These are phyloP conservation scores for Sarocladium strictum DNA, from an alignment of 2,329 filamentous ascomycete species.

Conservation along the genomic window DNA sequence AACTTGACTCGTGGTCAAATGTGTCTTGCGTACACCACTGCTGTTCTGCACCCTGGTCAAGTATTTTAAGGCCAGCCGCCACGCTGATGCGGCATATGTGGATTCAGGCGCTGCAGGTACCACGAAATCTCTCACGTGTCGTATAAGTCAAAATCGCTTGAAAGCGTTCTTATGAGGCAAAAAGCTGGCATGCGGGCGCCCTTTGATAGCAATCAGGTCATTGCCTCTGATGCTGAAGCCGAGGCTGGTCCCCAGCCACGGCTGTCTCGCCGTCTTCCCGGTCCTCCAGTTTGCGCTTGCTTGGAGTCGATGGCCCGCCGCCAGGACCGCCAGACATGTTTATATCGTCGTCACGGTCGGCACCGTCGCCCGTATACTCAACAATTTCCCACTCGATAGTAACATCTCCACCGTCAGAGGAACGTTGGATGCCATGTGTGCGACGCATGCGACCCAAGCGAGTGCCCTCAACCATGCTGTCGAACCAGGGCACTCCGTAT, in stretches of 20 bases:
- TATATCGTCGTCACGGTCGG: conserved; percentile 25
- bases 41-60: neutral
- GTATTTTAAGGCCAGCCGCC: neutral
- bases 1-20: neutral
- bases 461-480: conserved; percentile 72
- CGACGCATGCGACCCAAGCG: conserved; percentile 62
- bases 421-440: conserved; percentile 47
- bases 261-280: conserved; percentile 23
- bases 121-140: too few species aligned
- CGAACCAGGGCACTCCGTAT: conserved; percentile 80
- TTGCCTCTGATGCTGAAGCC: neutral
- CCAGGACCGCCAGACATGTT: conserved; percentile 23
- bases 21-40: neutral
- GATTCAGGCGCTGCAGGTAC: neutral
- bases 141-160: neutral
- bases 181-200: neutral
- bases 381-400: conserved; percentile 78
- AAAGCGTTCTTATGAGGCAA: neutral
- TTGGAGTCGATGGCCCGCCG: conserved; percentile 23
- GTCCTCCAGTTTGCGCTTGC: conserved; percentile 49
- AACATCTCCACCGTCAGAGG: conserved; percentile 53
- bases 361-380: conserved; percentile 56
- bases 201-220: neutral
- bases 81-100: neutral
- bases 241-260: neutral